A percentile compares a stretch with the other conserved stretches of the same genome.
phyloP scores from a whole-genome alignment of 371 early-diverging fungal genomes.

The Circinella umbellata region DNA sequence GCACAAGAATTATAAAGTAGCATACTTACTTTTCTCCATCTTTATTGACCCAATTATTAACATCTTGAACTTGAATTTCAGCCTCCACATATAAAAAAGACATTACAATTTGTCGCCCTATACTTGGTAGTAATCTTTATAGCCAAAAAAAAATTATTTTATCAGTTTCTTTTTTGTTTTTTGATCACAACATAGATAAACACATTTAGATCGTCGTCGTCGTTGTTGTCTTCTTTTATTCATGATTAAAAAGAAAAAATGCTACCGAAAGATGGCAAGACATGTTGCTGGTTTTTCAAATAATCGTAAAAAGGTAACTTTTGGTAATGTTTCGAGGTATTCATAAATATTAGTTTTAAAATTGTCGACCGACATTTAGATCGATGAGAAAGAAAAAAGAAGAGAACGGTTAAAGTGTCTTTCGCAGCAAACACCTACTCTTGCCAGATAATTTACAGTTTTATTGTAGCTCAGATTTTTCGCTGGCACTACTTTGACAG shows the following conservation, averaged over 20 bases:
- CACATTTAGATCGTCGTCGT: too few species aligned
- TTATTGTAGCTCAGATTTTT: too few species aligned
- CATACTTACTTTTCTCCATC: constrained; percentile 54
- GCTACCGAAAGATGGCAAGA: constrained; percentile 88
- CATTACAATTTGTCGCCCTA: constrained; percentile 92
- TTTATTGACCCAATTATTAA: constrained; percentile 72
- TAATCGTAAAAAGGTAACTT: constrained; percentile 73
- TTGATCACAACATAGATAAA: too few species aligned
- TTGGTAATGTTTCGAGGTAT: constrained; percentile 82
- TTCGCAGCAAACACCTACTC: too few species aligned
- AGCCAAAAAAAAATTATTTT: too few species aligned
- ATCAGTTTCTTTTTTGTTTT: too few species aligned
- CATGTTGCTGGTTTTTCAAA: constrained; percentile 93
- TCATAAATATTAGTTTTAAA: constrained; percentile 77
- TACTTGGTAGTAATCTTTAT: constrained; percentile 76
- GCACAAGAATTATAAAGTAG: neutral
- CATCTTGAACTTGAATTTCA: constrained; percentile 63
- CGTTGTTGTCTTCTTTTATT: too few species aligned
- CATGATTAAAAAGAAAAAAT: too few species aligned
- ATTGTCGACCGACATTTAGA: constrained; percentile 52
- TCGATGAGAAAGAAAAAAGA: constrained; percentile 3
- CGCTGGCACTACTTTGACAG: too few species aligned
- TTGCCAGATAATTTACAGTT: too few species aligned
- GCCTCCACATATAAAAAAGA: constrained; percentile 79
- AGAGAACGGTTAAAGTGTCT: neutral